Evolutionary conservation across 371 early-diverging fungal genomes (phyloP), one percentile per base, ranked within the genome.

Genomic region (Lichtheimia corymbifera): DNA sequence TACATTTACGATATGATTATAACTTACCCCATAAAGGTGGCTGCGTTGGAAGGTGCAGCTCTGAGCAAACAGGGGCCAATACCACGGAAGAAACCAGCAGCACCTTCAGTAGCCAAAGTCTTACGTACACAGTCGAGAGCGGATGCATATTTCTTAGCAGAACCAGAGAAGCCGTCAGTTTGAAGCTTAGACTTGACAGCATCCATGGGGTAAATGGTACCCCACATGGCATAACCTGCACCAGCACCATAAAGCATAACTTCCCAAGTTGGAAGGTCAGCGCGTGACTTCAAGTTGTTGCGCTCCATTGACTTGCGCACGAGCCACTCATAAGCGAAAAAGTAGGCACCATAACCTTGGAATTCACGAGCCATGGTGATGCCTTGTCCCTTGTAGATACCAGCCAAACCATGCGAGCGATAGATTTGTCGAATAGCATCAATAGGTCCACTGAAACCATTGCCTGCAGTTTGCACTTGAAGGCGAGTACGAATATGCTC

Each of bases 21-120:
- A 30, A 62, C 68, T 67, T 71, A 77, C 76, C 82, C 89, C 51
- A 88, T 72, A 77, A 93, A 93, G 22, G 93, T 92, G 18, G 85
- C 90, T 4, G 93, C 94, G 58, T 93, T 93, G 54, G 89, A 92
- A 15, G 95, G 95, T 28, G 93, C 94, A 25, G 96, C 95, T 62
- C 95, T 82, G 54, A 93, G 78, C 56, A 95, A 80, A 58, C 94
- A 91, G n/a, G 94, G 90, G 0, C 88, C 85, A 61, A 95, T 81
- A 28, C 95, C 96, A 64, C 84, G 84, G 80, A 91, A 95, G 80
- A 94, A 89, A 1, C 93, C 93, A 20, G 74, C 76, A 24, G 78
- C 63, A 5, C 94, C 93, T 64, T 91, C 91, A 54, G 71, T 79
- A 25, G 74, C 77, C 63, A 88, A 65, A 1, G 83, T 88, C 67